Evolutionary conservation across 106 monocot genomes (phyloP).

Genomic region (Hemerocallis citrina): DNA sequence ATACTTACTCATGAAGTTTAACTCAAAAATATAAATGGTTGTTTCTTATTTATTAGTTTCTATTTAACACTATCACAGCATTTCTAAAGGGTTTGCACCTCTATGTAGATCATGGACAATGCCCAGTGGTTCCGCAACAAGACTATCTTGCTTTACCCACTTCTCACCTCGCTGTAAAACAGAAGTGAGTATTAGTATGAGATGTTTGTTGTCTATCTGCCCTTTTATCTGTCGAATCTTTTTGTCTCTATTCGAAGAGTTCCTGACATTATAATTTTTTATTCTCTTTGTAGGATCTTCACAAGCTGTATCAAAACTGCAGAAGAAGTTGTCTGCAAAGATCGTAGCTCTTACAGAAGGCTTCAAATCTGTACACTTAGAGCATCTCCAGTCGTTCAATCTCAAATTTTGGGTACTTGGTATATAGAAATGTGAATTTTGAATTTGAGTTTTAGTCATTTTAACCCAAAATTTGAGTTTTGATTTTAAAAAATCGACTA

Average conservation of each 20-base stretch:
- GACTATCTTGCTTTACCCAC: slow-evolving; percentile 81
- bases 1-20: too few relatives aligned
- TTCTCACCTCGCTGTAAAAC: slow-evolving; percentile 92
- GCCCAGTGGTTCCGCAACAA: slow-evolving; percentile 92
- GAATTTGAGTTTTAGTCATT: too few relatives aligned
- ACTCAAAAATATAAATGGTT: too few relatives aligned
- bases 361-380: slow-evolving; percentile 67
- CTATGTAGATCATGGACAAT: slow-evolving; percentile 70
- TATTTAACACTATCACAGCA: too few relatives aligned
- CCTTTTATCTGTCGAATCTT: background rate
- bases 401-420: too few relatives aligned
- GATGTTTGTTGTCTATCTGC: background rate
- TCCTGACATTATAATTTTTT: background rate
- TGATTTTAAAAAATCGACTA: too few relatives aligned
- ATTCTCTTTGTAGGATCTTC: slow-evolving; percentile 65
- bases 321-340: slow-evolving; percentile 68
- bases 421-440: too few relatives aligned
- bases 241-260: background rate
- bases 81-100: background rate
- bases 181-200: slow-evolving; percentile 75
- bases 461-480: too few relatives aligned
- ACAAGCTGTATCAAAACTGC: slow-evolving; percentile 65
- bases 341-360: slow-evolving; percentile 89
- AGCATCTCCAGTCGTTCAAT: too few relatives aligned
- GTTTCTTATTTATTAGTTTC: too few relatives aligned